Percentiles rank a stretch among this genome's conserved stretches.
These are phyloP conservation scores for Urochloa ruziziensis DNA, from an alignment of 176 grass and related monocot species.

Conservation along the genomic window DNA sequence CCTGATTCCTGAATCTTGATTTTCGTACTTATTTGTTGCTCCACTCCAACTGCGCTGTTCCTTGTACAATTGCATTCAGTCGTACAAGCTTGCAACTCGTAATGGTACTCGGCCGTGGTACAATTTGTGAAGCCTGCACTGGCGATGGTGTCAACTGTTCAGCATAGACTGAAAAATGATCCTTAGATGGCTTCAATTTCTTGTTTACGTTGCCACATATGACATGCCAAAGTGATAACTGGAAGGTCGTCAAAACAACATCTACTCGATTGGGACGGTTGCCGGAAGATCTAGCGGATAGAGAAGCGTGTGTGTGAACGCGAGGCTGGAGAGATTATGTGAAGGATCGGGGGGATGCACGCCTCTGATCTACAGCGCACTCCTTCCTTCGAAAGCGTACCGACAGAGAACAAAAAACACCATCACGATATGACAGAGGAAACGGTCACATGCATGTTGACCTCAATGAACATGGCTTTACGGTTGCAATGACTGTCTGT, in stretches of 20 bases:
- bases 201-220: background rate
- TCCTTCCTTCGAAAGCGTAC: no score
- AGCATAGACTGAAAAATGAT: background rate
- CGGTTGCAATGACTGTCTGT: background rate
- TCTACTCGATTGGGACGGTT: background rate
- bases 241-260: background rate
- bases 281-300: constrained; percentile 24
- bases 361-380: background rate
- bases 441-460: background rate
- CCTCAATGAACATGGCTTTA: background rate
- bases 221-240: background rate
- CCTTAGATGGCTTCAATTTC: background rate
- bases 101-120: background rate
- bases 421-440: background rate
- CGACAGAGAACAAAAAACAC: background rate
- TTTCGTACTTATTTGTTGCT: background rate
- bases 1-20: no score
- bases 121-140: no score
- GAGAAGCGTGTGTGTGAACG: background rate
- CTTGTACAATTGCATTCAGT: no score
- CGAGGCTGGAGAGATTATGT: background rate
- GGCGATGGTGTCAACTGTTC: no score
- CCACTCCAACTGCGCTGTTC: no score
- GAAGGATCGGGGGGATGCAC: background rate
- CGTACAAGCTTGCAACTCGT: no score